These are phyloP conservation scores for Elongisporangium undulatum DNA, from an alignment of 352 stramenopile species.

Conservation along the genomic window DNA sequence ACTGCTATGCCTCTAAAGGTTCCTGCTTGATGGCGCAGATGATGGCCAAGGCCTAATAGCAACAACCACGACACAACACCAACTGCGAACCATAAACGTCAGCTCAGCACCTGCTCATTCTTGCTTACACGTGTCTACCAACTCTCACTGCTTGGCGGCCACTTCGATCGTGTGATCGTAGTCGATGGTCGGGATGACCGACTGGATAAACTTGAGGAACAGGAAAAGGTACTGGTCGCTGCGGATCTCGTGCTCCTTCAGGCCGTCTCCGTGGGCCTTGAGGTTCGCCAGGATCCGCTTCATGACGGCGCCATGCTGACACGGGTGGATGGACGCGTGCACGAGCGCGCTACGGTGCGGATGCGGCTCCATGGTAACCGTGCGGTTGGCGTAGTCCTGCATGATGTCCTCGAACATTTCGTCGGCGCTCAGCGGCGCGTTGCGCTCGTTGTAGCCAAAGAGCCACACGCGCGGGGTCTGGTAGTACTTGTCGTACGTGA, in stretches of 20 bases:
- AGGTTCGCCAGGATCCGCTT: constrained; percentile 97
- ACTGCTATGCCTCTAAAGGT: no score
- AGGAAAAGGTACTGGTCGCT: constrained; percentile 99
- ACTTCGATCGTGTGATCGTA: constrained; percentile 99
- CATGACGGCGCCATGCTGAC: constrained; percentile 98
- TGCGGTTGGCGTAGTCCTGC: constrained; percentile 98
- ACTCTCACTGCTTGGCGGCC: constrained; percentile 56
- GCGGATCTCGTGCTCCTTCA: constrained; percentile 48
- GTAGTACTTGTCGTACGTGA: constrained; percentile 99
- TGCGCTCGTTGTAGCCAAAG: constrained; percentile 93
- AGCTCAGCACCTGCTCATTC: no score
- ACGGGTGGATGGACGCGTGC: constrained; percentile 97
- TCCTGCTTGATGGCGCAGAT: no score
- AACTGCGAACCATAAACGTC: no score
- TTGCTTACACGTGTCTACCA: no score
- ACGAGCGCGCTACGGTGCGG: constrained; percentile 87
- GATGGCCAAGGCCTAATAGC: no score
- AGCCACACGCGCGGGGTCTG: constrained; percentile 99
- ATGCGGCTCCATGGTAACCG: constrained; percentile 98
- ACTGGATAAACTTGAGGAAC: constrained; percentile 99
- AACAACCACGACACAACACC: no score
- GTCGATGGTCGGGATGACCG: constrained; percentile 98
- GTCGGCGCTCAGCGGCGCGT: constrained; percentile 82
- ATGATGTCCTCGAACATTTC: constrained; percentile 99
- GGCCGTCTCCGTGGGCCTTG: constrained; percentile 38